phyloP scores from a whole-genome alignment of 805 yeast species.

The Wickerhamiella parazyma region DNA sequence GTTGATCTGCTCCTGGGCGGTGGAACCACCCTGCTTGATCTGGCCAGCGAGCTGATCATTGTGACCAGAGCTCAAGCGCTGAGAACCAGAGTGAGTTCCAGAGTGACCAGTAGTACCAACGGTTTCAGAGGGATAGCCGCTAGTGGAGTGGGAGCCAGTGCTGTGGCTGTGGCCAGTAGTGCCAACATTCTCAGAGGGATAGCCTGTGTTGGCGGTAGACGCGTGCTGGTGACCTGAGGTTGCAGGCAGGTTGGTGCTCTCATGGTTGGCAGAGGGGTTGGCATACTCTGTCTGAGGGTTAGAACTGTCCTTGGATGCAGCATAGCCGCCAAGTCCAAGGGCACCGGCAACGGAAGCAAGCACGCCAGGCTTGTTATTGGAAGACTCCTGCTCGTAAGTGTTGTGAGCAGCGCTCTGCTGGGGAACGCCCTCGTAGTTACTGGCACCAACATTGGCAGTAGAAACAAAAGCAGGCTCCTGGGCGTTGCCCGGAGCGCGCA shows the following conservation, averaged over 20 bases:
- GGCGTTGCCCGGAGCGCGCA: background rate
- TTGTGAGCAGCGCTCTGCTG: background rate
- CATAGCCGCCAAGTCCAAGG: background rate
- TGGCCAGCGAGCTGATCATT: background rate
- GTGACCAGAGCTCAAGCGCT: background rate
- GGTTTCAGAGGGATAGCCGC: background rate
- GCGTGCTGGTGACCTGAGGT: too few relatives aligned
- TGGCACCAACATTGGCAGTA: background rate
- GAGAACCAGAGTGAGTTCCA: background rate
- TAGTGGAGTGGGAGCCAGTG: slow-evolving; percentile 10
- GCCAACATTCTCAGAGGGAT: background rate
- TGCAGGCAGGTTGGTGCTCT: too few relatives aligned
- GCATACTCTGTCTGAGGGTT: too few relatives aligned
- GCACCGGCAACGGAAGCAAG: slow-evolving; percentile 4
- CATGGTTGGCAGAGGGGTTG: too few relatives aligned
- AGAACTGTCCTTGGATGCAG: too few relatives aligned
- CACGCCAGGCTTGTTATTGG: background rate
- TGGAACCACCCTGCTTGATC: slow-evolving; percentile 3
- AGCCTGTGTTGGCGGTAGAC: too few relatives aligned
- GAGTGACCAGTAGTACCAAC: background rate
- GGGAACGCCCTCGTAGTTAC: background rate
- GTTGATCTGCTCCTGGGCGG: slow-evolving; percentile 2
- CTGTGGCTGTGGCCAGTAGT: background rate
- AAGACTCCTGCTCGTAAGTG: background rate
- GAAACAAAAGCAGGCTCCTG: background rate